phyloP scores from a whole-genome alignment of 192 early-diverging fungal genomes.

The Entomortierella beljakovae region DNA sequence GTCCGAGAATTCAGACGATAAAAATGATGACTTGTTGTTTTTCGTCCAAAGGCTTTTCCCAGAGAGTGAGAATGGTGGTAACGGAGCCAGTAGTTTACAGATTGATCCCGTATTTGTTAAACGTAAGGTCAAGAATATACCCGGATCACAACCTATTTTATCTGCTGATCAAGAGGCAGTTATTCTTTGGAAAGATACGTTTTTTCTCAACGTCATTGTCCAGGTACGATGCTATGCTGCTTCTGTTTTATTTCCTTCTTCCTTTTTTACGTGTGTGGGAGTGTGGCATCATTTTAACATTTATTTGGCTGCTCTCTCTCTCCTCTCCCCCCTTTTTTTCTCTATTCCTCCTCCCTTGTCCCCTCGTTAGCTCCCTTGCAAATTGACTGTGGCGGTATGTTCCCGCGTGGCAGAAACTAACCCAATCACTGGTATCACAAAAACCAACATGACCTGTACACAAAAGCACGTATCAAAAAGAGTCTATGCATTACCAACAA shows the following conservation, averaged over 20 bases:
- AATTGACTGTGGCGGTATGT: conserved; percentile 91
- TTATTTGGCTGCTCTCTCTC: neutral
- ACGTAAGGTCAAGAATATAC: conserved; percentile 66
- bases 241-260: neutral
- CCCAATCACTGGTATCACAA: conserved; percentile 35
- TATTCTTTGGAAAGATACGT: conserved; percentile 93
- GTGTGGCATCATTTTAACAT: neutral
- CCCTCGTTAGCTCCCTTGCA: conserved; percentile 75
- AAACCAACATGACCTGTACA: conserved; percentile 78
- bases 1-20: conserved; percentile 68
- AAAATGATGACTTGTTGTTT: conserved; percentile 88
- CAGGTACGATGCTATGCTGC: too few relatives aligned
- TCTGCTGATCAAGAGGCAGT: conserved; percentile 66
- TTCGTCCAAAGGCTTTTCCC: conserved; percentile 72
- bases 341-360: neutral
- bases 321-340: neutral
- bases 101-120: conserved; percentile 87
- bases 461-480: conserved; percentile 78
- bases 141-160: conserved; percentile 6
- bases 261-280: neutral
- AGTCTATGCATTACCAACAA: conserved; percentile 91
- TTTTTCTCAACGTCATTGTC: conserved; percentile 91
- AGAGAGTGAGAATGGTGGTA: conserved; percentile 55
- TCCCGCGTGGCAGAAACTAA: conserved; percentile 57
- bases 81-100: too few relatives aligned